phyloP scores from a whole-genome alignment of 805 yeast genomes.

The Tetrapisispora pingtungensis region DNA sequence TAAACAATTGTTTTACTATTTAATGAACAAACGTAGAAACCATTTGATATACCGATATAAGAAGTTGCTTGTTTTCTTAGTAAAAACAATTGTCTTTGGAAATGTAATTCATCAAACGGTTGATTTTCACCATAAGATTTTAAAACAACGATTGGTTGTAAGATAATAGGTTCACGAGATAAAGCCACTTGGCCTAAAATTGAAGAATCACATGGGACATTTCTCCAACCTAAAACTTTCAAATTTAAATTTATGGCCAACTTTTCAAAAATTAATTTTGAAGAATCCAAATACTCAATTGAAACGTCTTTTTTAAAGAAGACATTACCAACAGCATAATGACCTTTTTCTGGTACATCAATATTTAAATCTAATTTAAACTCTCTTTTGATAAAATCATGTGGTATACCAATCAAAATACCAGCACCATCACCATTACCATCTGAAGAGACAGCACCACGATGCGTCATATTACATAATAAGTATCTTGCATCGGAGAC shows the following conservation, averaged over 20 bases:
- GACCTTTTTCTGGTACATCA: slow-evolving; percentile 66
- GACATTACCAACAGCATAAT: slow-evolving; percentile 90
- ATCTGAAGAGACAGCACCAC: slow-evolving; percentile 95
- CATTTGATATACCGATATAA: slow-evolving; percentile 86
- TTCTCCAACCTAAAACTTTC: slow-evolving; percentile 87
- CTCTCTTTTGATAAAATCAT: slow-evolving; percentile 75
- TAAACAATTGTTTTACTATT: slow-evolving; percentile 85
- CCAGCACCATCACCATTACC: slow-evolving; percentile 99
- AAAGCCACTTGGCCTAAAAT: slow-evolving; percentile 91
- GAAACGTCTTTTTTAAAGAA: slow-evolving; percentile 73
- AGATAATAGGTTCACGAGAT: slow-evolving; percentile 81
- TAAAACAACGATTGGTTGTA: slow-evolving; percentile 88
- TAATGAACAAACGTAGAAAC: slow-evolving; percentile 94
- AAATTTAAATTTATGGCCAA: slow-evolving; percentile 71
- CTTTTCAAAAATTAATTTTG: slow-evolving; percentile 68
- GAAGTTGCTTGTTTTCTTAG: slow-evolving; percentile 84
- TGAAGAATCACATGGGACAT: slow-evolving; percentile 89
- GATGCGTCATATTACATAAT: slow-evolving; percentile 95
- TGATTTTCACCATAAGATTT: slow-evolving; percentile 13
- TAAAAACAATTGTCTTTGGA: slow-evolving; percentile 76
- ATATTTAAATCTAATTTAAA: slow-evolving; percentile 61
- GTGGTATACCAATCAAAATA: slow-evolving; percentile 86
- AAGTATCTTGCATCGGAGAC: slow-evolving; percentile 81
- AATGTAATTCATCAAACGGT: slow-evolving; percentile 27
- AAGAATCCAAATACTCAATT: slow-evolving; percentile 52